Evolutionary conservation across 2,329 filamentous ascomycete genomes (phyloP).

Genomic region (Colletotrichum nymphaeae): DNA sequence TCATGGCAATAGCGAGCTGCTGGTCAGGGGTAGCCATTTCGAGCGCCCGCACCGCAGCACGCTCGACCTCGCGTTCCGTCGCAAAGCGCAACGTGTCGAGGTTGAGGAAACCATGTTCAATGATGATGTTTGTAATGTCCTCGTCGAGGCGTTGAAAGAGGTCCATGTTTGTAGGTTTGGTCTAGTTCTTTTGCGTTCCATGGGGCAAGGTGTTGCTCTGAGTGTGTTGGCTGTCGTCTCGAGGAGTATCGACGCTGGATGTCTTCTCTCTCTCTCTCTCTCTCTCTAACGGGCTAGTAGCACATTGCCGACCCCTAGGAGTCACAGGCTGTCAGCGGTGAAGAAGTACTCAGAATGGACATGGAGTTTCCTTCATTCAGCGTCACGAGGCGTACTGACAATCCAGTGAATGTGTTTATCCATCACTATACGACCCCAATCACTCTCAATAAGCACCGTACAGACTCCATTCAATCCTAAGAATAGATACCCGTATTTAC

Average conservation of each 20-base stretch:
- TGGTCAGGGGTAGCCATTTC: conserved; percentile 14
- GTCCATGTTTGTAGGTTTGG: conserved; percentile 21
- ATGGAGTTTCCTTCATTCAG: neutral
- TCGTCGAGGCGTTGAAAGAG: conserved; percentile 27
- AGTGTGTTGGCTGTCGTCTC: neutral
- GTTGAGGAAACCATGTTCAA: conserved; percentile 22
- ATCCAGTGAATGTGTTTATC: neutral
- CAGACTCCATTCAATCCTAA: neutral
- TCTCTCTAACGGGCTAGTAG: neutral
- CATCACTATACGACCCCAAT: neutral
- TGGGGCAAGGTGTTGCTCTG: neutral
- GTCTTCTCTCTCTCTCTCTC: neutral
- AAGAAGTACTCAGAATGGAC: neutral
- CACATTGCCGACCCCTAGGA: neutral
- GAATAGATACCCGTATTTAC: neutral
- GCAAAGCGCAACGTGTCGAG: conserved; percentile 1
- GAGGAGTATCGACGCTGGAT: too few species aligned
- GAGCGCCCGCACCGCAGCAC: conserved; percentile 18
- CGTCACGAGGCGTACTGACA: neutral
- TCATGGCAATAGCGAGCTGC: conserved; percentile 23
- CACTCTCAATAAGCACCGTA: neutral
- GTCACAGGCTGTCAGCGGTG: neutral
- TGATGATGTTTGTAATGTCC: conserved; percentile 22
- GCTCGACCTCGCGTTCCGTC: conserved; percentile 14
- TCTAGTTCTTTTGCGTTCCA: neutral